These are phyloP conservation scores for Aspergillus brunneoviolaceus DNA, from an alignment of 2,329 filamentous ascomycete species.

Conservation along the genomic window DNA sequence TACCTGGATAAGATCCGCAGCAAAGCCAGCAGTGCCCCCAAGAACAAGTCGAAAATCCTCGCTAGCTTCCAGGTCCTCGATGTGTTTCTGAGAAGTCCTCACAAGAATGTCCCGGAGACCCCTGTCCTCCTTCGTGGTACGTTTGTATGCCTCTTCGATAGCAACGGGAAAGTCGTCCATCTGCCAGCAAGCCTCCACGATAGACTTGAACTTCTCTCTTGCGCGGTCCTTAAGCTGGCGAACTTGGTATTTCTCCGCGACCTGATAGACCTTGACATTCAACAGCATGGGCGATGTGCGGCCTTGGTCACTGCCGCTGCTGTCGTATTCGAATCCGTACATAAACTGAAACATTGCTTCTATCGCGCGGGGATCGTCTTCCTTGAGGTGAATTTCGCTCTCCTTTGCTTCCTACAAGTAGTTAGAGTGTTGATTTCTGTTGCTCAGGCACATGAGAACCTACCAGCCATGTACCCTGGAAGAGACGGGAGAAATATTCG, in stretches of 20 bases:
- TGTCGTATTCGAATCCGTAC: slow-evolving; percentile 26
- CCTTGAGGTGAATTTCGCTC: slow-evolving; percentile 7
- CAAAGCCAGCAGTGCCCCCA: slow-evolving; percentile 6
- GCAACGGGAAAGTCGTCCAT: slow-evolving; percentile 21
- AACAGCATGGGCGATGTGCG: slow-evolving; percentile 23
- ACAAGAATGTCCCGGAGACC: slow-evolving; percentile 15
- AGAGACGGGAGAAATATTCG: slow-evolving; percentile 16
- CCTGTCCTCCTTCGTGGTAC: slow-evolving; percentile 5
- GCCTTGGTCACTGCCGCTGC: slow-evolving; percentile 14
- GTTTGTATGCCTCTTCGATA: slow-evolving; percentile 11
- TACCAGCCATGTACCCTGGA: slow-evolving; percentile 15
- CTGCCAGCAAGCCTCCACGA: slow-evolving; percentile 20
- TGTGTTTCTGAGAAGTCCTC: slow-evolving; percentile 3
- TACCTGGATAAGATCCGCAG: slow-evolving; percentile 9
- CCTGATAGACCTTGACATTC: slow-evolving; percentile 24
- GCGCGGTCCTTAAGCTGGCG: slow-evolving; percentile 20
- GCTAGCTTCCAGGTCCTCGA: slow-evolving; percentile 9
- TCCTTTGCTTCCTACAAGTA: not conserved
- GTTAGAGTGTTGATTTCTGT: not conserved
- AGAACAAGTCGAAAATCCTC: slow-evolving; percentile 11
- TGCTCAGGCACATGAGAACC: not conserved
- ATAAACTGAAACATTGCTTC: slow-evolving; percentile 28
- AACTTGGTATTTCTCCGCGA: slow-evolving; percentile 28
- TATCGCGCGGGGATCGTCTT: slow-evolving; percentile 21
- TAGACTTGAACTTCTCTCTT: slow-evolving; percentile 20